phyloP scores from a whole-genome alignment of 148 eudicot species.

The Amaranthus palmeri region DNA sequence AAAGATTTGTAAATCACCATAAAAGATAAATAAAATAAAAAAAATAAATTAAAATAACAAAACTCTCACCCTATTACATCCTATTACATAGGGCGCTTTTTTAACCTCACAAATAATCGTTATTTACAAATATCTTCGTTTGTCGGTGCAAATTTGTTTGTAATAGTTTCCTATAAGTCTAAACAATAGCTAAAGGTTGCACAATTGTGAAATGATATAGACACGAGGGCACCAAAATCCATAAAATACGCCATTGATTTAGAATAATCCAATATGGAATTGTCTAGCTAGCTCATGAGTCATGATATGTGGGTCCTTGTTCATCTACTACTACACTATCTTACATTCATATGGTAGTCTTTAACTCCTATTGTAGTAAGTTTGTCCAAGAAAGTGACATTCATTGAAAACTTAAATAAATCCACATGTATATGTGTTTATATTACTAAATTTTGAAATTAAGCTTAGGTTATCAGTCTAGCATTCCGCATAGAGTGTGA shows the following conservation, averaged over 20 bases:
- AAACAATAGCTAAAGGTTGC: background rate
- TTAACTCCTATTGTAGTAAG: background rate
- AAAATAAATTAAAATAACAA: no score
- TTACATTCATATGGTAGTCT: background rate
- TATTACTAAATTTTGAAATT: no score
- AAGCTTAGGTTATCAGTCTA: no score
- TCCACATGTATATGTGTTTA: no score
- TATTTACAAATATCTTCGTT: no score
- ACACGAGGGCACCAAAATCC: background rate
- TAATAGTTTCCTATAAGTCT: background rate
- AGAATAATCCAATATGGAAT: background rate
- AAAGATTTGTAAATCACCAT: no score
- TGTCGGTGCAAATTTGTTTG: background rate
- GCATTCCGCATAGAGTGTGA: no score
- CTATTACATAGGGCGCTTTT: no score
- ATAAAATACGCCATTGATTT: slow-evolving; percentile 6
- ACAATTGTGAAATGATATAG: background rate
- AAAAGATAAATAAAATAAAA: no score
- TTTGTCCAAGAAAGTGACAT: background rate
- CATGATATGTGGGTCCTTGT: slow-evolving; percentile 13
- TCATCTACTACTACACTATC: background rate
- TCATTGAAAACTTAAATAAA: no score
- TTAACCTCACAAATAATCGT: no score
- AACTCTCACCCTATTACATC: no score
- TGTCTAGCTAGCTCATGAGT: background rate